These are phyloP conservation scores for Ustilago hordei DNA, from an alignment of 1,284 basidiomycete species.

Conservation along the genomic window DNA sequence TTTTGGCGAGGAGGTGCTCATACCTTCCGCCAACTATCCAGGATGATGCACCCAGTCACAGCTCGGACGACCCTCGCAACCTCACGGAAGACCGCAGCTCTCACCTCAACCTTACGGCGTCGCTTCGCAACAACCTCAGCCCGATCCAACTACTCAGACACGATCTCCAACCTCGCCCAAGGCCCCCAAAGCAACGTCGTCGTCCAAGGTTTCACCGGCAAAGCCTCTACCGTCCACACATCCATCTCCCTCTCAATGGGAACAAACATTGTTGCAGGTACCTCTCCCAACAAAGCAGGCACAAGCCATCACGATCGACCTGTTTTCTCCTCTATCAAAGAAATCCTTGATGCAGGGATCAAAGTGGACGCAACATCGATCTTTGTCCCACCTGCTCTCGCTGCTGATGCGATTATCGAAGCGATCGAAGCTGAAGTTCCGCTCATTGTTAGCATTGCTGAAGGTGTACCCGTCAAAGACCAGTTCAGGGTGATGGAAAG, in stretches of 20 bases:
- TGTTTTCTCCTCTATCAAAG: slow-evolving; percentile 47
- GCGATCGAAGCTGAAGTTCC: slow-evolving; percentile 59
- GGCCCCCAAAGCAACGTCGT: slow-evolving; percentile 51
- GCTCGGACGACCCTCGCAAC: too few species aligned
- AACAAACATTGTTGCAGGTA: slow-evolving; percentile 58
- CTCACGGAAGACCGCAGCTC: background rate
- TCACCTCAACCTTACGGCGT: slow-evolving; percentile 6
- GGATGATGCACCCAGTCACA: too few species aligned
- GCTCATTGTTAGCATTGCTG: slow-evolving; percentile 55
- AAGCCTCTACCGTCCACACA: slow-evolving; percentile 51
- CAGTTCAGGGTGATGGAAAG: slow-evolving; percentile 58
- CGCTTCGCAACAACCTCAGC: slow-evolving; percentile 1
- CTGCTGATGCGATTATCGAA: slow-evolving; percentile 60
- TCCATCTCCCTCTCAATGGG: slow-evolving; percentile 54
- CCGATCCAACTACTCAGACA: slow-evolving; percentile 33
- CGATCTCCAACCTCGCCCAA: slow-evolving; percentile 48
- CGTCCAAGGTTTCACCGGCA: slow-evolving; percentile 64
- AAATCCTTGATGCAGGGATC: slow-evolving; percentile 39
- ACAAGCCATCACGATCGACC: slow-evolving; percentile 38
- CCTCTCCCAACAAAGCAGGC: slow-evolving; percentile 54
- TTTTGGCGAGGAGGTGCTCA: too few species aligned
- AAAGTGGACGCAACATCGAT: slow-evolving; percentile 52
- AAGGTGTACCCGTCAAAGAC: slow-evolving; percentile 57
- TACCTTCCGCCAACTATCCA: too few species aligned
- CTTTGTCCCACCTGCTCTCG: slow-evolving; percentile 54